A percentile compares a stretch with the other conserved stretches of the same genome.
These are phyloP conservation scores for Metarhizium sp. DNA, from an alignment of 2,329 filamentous ascomycete species.

Conservation along the genomic window DNA sequence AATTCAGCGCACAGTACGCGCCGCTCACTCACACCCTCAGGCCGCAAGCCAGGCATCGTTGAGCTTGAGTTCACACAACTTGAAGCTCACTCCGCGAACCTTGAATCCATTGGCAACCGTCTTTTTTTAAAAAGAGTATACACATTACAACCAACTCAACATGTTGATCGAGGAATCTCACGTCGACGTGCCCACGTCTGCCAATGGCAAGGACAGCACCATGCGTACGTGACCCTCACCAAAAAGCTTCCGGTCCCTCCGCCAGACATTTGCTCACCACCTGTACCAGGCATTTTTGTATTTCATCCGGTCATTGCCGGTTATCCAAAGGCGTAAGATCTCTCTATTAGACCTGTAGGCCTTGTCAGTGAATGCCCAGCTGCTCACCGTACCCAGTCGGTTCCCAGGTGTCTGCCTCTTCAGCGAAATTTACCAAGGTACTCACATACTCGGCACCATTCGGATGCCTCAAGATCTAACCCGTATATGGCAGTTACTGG, in stretches of 20 bases:
- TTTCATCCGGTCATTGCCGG: slow-evolving; percentile 79
- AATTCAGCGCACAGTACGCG: no score
- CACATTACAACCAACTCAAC: slow-evolving; percentile 4
- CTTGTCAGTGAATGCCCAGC: background rate
- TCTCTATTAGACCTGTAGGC: no score
- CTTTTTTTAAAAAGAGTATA: background rate
- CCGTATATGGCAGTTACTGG: slow-evolving; percentile 58
- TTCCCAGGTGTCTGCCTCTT: slow-evolving; percentile 86
- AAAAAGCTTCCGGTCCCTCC: background rate
- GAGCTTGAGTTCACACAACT: background rate
- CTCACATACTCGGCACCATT: slow-evolving; percentile 4
- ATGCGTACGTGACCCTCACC: slow-evolving; percentile 34
- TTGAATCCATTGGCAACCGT: no score
- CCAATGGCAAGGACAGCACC: slow-evolving; percentile 42
- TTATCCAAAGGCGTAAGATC: slow-evolving; percentile 69
- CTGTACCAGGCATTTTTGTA: slow-evolving; percentile 64
- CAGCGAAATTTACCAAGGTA: slow-evolving; percentile 93
- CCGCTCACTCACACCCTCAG: no score
- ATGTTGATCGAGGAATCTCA: slow-evolving; percentile 48
- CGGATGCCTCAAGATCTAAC: background rate
- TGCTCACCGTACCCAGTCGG: slow-evolving; percentile 27
- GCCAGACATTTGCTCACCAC: background rate
- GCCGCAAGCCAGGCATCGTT: no score
- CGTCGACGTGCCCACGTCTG: slow-evolving; percentile 39
- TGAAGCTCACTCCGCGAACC: background rate